Evolutionary conservation across 2,329 filamentous ascomycete species (phyloP), one percentile per base, ranked within the genome.

Genomic region (Xylariaceae sp.): DNA sequence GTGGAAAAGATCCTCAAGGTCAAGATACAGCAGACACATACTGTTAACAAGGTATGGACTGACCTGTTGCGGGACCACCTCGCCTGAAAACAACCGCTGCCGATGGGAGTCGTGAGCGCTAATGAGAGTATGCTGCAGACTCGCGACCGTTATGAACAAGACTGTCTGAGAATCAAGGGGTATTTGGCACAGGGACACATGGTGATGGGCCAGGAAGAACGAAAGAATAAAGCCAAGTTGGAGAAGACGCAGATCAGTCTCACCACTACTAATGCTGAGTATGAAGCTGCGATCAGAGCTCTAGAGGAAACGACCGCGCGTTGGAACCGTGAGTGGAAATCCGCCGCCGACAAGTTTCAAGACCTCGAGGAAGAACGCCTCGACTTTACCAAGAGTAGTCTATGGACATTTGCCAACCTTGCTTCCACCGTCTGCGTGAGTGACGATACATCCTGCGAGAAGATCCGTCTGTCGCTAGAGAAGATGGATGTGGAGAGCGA

Each of bases 131-230:
- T 11, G n/a, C 35, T 15, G 10, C 51, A 91, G 88, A 89, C 92
- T 13, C 85, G 94, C 65, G 94, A 99, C 75, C 88, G 88, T 53
- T 99, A 95, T 73, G 94, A 99, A 75, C 93, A 99, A 74, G 95
- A 99, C 68, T 97, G 93, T 72, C 81, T 99, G 50, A 94, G 96
- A 73, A 97, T 99, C 74, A 99, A 99, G 76, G 94, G 94, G 45
- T 99, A 99, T 71, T 84, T 99, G 3, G 94, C 95, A 3, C 94
- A 99, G 75, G 94, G 94, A 8, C 95, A 99, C 73, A 99, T 99
- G 94, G 94, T 99, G 59, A 99, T 99, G 94, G 94, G 94, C 11
- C 94, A 99, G 69, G 94, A 99, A 73, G 94, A 99, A 78, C 86
- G 94, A 34, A 97, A 96, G 77, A 99, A 99, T 75, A 99, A 99